Evolutionary conservation across 192 early-diverging fungal species (phyloP).

Genomic region (Umbelopsis ramanniana): DNA sequence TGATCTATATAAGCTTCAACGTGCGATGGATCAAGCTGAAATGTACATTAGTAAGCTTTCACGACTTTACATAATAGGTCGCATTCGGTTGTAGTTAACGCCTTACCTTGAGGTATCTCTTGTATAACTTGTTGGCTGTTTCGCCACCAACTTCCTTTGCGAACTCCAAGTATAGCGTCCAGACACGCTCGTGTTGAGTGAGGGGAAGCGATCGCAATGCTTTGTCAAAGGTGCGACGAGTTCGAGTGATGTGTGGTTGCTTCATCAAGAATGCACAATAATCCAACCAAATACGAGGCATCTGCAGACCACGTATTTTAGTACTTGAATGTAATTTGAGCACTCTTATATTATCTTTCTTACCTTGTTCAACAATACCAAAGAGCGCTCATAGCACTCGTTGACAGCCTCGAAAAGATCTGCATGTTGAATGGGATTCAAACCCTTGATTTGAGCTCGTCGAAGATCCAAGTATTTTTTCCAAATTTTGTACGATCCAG

Average conservation of each 20-base stretch:
- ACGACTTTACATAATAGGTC: too few relatives aligned
- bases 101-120: constrained; percentile 77
- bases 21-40: constrained; percentile 73
- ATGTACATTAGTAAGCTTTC: not conserved
- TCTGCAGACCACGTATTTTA: constrained; percentile 43
- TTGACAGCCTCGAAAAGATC: constrained; percentile 70
- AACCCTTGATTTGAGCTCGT: constrained; percentile 45
- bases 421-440: constrained; percentile 57
- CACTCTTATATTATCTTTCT: not conserved
- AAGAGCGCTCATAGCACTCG: constrained; percentile 82
- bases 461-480: constrained; percentile 82
- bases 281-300: constrained; percentile 91
- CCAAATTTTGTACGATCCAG: constrained; percentile 97
- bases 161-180: constrained; percentile 86
- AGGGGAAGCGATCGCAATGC: constrained; percentile 88
- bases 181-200: constrained; percentile 91
- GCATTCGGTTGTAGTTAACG: not conserved
- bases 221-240: constrained; percentile 88
- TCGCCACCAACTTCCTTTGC: constrained; percentile 79
- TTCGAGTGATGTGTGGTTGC: constrained; percentile 69
- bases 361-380: constrained; percentile 91
- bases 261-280: constrained; percentile 74
- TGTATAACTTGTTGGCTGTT: constrained; percentile 79
- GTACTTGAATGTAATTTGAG: not conserved
- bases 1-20: constrained; percentile 78